These are phyloP conservation scores for Trichoderma koningii DNA, from an alignment of 2,329 filamentous ascomycete species.

Conservation along the genomic window DNA sequence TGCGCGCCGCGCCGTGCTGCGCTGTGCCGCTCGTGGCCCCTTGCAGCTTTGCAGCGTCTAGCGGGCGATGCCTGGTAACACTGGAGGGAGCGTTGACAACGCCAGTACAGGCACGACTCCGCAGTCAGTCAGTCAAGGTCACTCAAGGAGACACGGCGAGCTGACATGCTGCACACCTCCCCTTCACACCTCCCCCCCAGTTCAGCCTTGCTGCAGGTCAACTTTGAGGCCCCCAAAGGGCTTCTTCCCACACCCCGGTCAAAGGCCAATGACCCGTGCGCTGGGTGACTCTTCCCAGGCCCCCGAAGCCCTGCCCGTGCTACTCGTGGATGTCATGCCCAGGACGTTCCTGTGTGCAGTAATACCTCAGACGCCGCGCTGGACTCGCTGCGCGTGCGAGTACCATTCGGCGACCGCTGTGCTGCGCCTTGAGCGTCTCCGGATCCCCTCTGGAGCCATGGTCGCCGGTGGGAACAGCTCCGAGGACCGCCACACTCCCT, in stretches of 20 bases:
- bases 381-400: not conserved
- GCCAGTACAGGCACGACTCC: not conserved
- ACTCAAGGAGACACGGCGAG: constrained; percentile 12
- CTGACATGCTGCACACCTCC: constrained; percentile 24
- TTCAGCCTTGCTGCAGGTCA: constrained; percentile 30
- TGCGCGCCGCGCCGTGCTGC: too few species aligned
- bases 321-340: not conserved
- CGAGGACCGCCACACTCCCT: constrained; percentile 14
- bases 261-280: constrained; percentile 25
- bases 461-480: constrained; percentile 20
- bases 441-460: constrained; percentile 7
- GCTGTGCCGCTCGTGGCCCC: constrained; percentile 5
- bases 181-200: constrained; percentile 8
- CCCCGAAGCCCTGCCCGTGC: constrained; percentile 19
- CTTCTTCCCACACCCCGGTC: constrained; percentile 24
- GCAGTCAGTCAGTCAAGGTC: not conserved
- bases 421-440: constrained; percentile 19
- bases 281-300: constrained; percentile 24
- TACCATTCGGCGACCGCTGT: not conserved
- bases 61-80: not conserved
- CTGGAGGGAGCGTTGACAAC: not conserved
- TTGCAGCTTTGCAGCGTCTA: constrained; percentile 17
- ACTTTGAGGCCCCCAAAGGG: constrained; percentile 26
- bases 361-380: not conserved
- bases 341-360: not conserved